phyloP scores from a whole-genome alignment of 2,329 filamentous ascomycete genomes.

The Lanzia echinophila region DNA sequence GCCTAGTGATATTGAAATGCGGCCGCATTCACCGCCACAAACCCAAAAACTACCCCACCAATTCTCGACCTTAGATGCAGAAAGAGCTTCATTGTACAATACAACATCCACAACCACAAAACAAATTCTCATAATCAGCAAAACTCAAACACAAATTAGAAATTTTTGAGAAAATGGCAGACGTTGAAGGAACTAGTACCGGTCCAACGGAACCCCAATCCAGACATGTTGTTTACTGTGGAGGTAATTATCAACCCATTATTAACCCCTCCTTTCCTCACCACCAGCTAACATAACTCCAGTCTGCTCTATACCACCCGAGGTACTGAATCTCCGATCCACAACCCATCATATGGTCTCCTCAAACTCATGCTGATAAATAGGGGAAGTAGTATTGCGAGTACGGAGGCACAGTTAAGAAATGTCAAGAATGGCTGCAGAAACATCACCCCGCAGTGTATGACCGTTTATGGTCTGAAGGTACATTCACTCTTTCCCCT shows the following conservation, averaged over 20 bases:
- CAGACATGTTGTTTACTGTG: constrained; percentile 29
- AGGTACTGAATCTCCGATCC: constrained; percentile 39
- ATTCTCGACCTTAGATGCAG: no score
- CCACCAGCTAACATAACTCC: constrained; percentile 12
- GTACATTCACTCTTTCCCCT: constrained; percentile 39
- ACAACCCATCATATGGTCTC: background rate
- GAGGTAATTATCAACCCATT: constrained; percentile 23
- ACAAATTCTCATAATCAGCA: no score
- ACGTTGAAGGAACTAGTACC: constrained; percentile 17
- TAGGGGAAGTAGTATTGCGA: constrained; percentile 76
- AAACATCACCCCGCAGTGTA: constrained; percentile 69
- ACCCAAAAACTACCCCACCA: no score
- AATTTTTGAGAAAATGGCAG: constrained; percentile 21
- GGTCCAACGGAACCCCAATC: constrained; percentile 27
- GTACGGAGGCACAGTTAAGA: constrained; percentile 92
- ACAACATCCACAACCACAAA: no score
- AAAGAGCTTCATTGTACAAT: no score
- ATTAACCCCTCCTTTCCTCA: constrained; percentile 9
- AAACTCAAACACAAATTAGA: no score
- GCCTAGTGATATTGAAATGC: no score
- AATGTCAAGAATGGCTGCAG: constrained; percentile 94
- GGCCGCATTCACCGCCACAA: no score
- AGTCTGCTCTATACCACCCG: constrained; percentile 61
- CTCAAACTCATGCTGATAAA: constrained; percentile 13
- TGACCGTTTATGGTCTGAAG: constrained; percentile 74